Percentiles rank a stretch among this genome's conserved stretches.
Conservation (phyloP, 352 stramenopile species). For the Phytophthora pisi region DNA sequence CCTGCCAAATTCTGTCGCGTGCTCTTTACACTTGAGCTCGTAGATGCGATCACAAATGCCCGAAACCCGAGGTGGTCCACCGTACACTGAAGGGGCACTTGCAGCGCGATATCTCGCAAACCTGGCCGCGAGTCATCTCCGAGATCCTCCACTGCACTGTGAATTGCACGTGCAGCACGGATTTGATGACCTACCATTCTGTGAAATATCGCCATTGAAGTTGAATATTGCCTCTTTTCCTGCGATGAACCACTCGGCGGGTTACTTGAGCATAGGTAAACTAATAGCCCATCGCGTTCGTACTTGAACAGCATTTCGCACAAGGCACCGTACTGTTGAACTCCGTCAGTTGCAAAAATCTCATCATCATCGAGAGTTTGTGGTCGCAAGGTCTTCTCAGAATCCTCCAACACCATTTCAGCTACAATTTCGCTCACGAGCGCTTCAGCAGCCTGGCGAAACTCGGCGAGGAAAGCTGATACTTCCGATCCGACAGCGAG, state of each 20-base stretch:
- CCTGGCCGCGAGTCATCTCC: slow-evolving; percentile 9
- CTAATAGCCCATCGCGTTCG: slow-evolving; percentile 33
- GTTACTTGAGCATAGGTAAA: slow-evolving; percentile 39
- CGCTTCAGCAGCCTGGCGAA: slow-evolving; percentile 45
- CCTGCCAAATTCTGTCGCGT: slow-evolving; percentile 4
- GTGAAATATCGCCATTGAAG: slow-evolving; percentile 24
- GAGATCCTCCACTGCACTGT: slow-evolving; percentile 31
- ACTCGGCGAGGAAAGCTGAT: slow-evolving; percentile 39
- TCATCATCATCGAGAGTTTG: slow-evolving; percentile 35
- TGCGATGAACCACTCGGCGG: slow-evolving; percentile 1
- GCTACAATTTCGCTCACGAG: slow-evolving; percentile 41
- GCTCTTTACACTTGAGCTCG: slow-evolving; percentile 17
- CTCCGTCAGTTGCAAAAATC: slow-evolving; percentile 46
- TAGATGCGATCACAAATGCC: slow-evolving; percentile 51
- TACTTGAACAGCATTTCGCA: slow-evolving; percentile 30
- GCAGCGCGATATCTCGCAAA: slow-evolving; percentile 13
- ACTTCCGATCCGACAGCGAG: slow-evolving; percentile 32
- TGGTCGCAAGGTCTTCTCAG: slow-evolving; percentile 26
- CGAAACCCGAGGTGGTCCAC: slow-evolving; percentile 69
- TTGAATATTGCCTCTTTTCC: slow-evolving; percentile 15
- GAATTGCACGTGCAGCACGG: slow-evolving; percentile 43
- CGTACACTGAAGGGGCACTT: slow-evolving; percentile 61
- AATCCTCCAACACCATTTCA: slow-evolving; percentile 36
- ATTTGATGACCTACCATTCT: slow-evolving; percentile 61
- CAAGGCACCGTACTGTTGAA: slow-evolving; percentile 11